Conservation (phyloP, 257 asterid species). For the Eustoma russellianum region DNA sequence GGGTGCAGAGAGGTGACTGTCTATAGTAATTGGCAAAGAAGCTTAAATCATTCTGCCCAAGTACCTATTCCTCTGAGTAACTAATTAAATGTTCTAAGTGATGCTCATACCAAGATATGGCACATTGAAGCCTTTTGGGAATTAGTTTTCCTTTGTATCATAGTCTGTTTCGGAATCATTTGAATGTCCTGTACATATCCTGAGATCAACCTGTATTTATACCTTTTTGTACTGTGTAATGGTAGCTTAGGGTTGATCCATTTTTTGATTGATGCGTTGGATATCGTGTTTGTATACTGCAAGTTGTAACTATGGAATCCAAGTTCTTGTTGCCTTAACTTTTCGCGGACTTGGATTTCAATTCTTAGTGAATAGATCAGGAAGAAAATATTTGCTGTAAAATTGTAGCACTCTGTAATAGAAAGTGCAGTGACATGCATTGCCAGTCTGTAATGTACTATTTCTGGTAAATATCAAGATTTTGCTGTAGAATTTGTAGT, state of each 20-base stretch:
- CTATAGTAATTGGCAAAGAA: constrained; percentile 38
- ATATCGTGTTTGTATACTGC: background rate
- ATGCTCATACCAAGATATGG: constrained; percentile 18
- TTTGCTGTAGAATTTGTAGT: background rate
- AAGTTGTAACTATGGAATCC: too few relatives aligned
- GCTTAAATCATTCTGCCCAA: constrained; percentile 34
- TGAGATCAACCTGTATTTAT: too few relatives aligned
- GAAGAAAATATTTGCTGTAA: background rate
- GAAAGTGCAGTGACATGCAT: too few relatives aligned
- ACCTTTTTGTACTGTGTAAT: too few relatives aligned
- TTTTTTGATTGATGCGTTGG: too few relatives aligned
- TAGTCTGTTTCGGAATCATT: too few relatives aligned
- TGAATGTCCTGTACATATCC: too few relatives aligned
- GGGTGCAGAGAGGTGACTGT: constrained; percentile 54
- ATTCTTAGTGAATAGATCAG: background rate
- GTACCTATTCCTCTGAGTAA: constrained; percentile 29
- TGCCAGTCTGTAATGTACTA: too few relatives aligned
- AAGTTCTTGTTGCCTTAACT: background rate
- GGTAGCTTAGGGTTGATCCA: too few relatives aligned
- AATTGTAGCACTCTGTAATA: too few relatives aligned
- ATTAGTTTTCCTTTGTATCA: too few relatives aligned
- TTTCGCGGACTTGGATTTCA: background rate
- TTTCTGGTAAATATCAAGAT: background rate
- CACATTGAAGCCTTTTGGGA: too few relatives aligned
- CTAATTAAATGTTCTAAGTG: constrained; percentile 14